Evolutionary conservation across 805 yeast species (phyloP).

Genomic region (Torulaspora delbrueckii): DNA sequence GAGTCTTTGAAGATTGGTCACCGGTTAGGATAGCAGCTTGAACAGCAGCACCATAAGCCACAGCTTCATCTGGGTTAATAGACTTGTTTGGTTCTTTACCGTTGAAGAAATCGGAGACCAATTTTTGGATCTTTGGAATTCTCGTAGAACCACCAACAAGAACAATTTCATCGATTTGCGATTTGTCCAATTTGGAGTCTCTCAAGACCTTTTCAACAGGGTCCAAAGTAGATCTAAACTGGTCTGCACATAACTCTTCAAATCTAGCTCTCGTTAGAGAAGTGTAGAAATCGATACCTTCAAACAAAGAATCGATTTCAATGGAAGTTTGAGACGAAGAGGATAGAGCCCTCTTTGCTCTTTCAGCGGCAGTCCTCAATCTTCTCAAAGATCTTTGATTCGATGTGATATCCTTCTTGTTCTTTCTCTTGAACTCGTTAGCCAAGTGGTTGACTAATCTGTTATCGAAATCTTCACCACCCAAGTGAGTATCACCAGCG

Average conservation of each 20-base stretch:
- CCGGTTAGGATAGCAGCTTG: constrained; percentile 97
- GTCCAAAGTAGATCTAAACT: constrained; percentile 88
- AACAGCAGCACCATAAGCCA: constrained; percentile 98
- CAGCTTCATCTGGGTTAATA: constrained; percentile 98
- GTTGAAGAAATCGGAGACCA: constrained; percentile 93
- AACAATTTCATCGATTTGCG: constrained; percentile 86
- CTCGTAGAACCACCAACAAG: constrained; percentile 98
- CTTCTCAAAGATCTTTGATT: constrained; percentile 97
- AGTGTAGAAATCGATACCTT: constrained; percentile 95
- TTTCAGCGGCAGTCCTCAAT: constrained; percentile 96
- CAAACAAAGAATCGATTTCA: constrained; percentile 90
- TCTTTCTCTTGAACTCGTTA: constrained; percentile 91
- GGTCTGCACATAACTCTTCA: constrained; percentile 91
- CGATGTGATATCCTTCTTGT: constrained; percentile 81
- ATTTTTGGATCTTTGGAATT: constrained; percentile 94
- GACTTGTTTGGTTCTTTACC: constrained; percentile 97
- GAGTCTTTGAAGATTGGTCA: constrained; percentile 93
- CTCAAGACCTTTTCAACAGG: constrained; percentile 94
- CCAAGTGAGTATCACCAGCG: constrained; percentile 65
- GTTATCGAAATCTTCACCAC: constrained; percentile 98
- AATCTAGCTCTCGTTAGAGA: constrained; percentile 96
- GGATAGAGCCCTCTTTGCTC: constrained; percentile 97
- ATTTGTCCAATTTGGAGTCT: constrained; percentile 86
- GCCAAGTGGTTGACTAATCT: constrained; percentile 88
- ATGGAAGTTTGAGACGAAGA: constrained; percentile 93